phyloP scores from a whole-genome alignment of 192 early-diverging fungal genomes.

The Cladochytrium replicatum region DNA sequence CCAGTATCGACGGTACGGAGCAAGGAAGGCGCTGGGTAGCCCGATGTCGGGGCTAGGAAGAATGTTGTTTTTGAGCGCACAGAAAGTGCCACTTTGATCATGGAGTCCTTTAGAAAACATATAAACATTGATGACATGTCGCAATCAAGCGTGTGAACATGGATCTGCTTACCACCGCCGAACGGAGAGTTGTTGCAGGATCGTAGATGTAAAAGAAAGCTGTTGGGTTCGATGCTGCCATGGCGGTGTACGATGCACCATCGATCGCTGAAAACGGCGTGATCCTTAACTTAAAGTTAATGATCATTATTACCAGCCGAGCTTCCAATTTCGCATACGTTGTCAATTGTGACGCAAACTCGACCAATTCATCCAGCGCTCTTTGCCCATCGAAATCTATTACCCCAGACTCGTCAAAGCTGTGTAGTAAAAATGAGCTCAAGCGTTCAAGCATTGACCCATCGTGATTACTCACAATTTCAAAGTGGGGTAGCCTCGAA shows the following conservation, averaged over 20 bases:
- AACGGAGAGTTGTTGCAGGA: background rate
- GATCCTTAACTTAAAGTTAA: background rate
- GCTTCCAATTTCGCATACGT: slow-evolving; percentile 27
- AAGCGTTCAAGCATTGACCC: slow-evolving; percentile 5
- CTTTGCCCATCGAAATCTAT: slow-evolving; percentile 35
- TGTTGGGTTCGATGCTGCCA: background rate
- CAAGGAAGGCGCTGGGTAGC: background rate
- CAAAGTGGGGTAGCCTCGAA: slow-evolving; percentile 83
- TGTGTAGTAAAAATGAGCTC: slow-evolving; percentile 1
- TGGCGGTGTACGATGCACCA: background rate
- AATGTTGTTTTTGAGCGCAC: slow-evolving; percentile 12
- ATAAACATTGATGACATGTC: background rate
- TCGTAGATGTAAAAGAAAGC: slow-evolving; percentile 28
- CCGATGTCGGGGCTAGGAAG: background rate
- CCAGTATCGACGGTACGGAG: slow-evolving; percentile 6
- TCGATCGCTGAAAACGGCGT: background rate
- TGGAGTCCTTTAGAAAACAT: slow-evolving; percentile 1
- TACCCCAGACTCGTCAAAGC: slow-evolving; percentile 22
- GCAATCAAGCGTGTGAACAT: background rate
- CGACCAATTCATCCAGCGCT: slow-evolving; percentile 34
- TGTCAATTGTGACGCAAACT: slow-evolving; percentile 34
- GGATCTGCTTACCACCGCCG: background rate
- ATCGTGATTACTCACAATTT: slow-evolving; percentile 46
- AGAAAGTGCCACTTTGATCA: slow-evolving; percentile 1
- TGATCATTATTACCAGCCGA: slow-evolving; percentile 11